Percentiles rank a stretch among this genome's conserved stretches.
Conservation (phyloP, 805 yeast species). For the Myxozyma neglecta region DNA sequence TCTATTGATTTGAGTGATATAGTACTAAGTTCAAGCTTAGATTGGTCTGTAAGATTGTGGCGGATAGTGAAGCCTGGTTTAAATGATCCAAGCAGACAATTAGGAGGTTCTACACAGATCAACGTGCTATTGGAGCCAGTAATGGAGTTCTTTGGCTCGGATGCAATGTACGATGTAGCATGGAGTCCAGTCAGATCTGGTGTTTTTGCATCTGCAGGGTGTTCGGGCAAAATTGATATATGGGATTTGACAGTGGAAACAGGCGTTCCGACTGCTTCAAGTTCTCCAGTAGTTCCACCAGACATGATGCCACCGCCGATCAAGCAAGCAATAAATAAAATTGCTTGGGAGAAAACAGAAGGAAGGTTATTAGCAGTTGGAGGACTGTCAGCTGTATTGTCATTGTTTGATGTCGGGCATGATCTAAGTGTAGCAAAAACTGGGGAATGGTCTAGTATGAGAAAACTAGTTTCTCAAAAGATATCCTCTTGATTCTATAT, state of each 20-base stretch:
- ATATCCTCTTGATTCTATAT: not conserved
- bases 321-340: slow-evolving; percentile 36
- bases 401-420: slow-evolving; percentile 37
- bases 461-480: slow-evolving; percentile 9
- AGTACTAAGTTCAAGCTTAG: slow-evolving; percentile 40
- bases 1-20: slow-evolving; percentile 35
- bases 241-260: slow-evolving; percentile 43
- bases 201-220: slow-evolving; percentile 43
- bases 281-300: slow-evolving; percentile 19
- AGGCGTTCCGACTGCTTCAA: slow-evolving; percentile 36
- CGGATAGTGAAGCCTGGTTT: slow-evolving; percentile 13
- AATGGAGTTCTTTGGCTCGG: slow-evolving; percentile 35
- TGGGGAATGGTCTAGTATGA: slow-evolving; percentile 23
- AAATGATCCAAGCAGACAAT: not conserved
- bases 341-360: slow-evolving; percentile 38
- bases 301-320: not conserved
- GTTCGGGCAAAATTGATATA: slow-evolving; percentile 41
- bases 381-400: slow-evolving; percentile 39
- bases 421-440: slow-evolving; percentile 20
- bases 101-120: not conserved
- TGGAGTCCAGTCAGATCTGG: slow-evolving; percentile 43
- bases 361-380: slow-evolving; percentile 39
- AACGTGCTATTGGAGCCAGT: slow-evolving; percentile 29
- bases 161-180: slow-evolving; percentile 41
- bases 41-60: slow-evolving; percentile 45